Evolutionary conservation across 2,329 filamentous ascomycete genomes (phyloP).

Genomic region (Cladosporium sp.): DNA sequence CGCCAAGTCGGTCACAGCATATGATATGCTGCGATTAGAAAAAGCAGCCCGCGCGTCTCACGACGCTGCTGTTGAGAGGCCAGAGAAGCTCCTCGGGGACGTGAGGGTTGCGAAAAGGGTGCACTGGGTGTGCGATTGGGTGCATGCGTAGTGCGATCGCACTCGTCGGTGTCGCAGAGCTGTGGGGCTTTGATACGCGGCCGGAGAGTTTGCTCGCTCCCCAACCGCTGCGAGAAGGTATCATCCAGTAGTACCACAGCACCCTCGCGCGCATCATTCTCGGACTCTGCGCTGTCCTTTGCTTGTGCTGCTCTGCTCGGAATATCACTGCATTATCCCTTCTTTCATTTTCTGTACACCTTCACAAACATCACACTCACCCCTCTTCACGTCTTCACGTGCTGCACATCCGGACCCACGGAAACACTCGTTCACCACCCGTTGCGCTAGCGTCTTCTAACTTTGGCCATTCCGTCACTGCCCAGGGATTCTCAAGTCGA

Average conservation of each 20-base stretch:
- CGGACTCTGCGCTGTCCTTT: not conserved
- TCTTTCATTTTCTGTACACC: not conserved
- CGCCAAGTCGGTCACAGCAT: not conserved
- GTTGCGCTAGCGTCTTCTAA: slow-evolving; percentile 17
- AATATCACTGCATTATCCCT: not conserved
- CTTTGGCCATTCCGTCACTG: slow-evolving; percentile 15
- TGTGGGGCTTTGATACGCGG: slow-evolving; percentile 12
- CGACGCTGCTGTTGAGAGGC: not conserved
- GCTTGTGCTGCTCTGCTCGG: not conserved
- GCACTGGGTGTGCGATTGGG: slow-evolving; percentile 7
- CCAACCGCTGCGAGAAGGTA: slow-evolving; percentile 4
- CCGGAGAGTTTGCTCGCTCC: not conserved
- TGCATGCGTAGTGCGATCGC: slow-evolving; percentile 9
- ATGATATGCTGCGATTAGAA: not conserved
- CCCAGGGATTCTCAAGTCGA: slow-evolving; percentile 21
- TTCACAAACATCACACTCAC: not conserved
- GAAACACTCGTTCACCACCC: slow-evolving; percentile 3
- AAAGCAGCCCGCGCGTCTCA: not conserved
- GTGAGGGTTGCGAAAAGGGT: slow-evolving; percentile 3
- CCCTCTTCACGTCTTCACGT: not conserved
- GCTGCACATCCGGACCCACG: not conserved
- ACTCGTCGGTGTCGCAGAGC: slow-evolving; percentile 4
- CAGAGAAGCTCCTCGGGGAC: not conserved
- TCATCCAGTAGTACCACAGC: not conserved
- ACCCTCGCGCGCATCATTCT: not conserved